A percentile compares a stretch with the other conserved stretches of the same genome.
These are phyloP conservation scores for Cercophora newfieldiana DNA, from an alignment of 495 filamentous ascomycete species.

Conservation along the genomic window DNA sequence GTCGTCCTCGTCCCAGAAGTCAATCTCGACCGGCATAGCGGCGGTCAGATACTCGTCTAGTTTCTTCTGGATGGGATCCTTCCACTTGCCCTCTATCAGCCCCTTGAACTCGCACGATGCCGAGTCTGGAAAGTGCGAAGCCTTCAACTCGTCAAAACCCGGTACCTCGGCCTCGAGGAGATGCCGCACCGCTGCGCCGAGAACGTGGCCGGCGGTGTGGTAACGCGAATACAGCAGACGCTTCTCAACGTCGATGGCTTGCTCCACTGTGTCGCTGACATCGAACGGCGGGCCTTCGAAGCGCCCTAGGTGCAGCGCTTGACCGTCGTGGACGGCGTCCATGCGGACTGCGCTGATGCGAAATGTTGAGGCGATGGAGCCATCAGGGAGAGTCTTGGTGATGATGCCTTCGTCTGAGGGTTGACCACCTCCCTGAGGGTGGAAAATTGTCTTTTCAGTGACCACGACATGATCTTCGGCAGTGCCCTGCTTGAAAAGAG, in stretches of 20 bases:
- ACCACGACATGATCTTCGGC: constrained; percentile 52
- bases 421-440: constrained; percentile 67
- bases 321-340: constrained; percentile 42
- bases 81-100: constrained; percentile 59
- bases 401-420: constrained; percentile 62
- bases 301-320: constrained; percentile 59
- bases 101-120: constrained; percentile 61
- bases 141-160: constrained; percentile 60
- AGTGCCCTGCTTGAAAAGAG: constrained; percentile 50
- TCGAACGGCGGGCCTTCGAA: constrained; percentile 40
- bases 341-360: constrained; percentile 53
- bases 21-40: constrained; percentile 55
- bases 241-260: constrained; percentile 54
- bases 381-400: constrained; percentile 19
- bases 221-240: constrained; percentile 58
- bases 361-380: constrained; percentile 30
- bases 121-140: constrained; percentile 61
- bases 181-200: constrained; percentile 58
- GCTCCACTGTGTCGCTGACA: constrained; percentile 43
- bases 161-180: constrained; percentile 51
- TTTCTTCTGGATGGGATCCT: constrained; percentile 54
- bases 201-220: constrained; percentile 66
- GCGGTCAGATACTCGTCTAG: constrained; percentile 53
- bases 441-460: constrained; percentile 65
- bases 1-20: constrained; percentile 60